These are phyloP conservation scores for Bruguiera sexangula DNA, from an alignment of 345 rosid species.

Conservation along the genomic window DNA sequence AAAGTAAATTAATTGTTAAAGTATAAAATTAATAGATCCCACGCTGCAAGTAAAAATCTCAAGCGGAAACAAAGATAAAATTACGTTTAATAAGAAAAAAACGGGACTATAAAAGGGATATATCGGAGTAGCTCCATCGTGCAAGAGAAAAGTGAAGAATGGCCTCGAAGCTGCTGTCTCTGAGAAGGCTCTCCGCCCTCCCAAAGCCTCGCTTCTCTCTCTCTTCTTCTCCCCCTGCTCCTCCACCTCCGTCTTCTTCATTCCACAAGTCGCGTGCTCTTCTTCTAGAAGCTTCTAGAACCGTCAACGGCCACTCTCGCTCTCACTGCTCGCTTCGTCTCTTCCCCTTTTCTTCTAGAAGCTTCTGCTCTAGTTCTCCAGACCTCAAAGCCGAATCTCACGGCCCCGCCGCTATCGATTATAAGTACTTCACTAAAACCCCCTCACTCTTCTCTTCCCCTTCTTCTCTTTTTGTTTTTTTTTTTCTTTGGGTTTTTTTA, in stretches of 20 bases:
- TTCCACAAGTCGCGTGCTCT: not conserved
- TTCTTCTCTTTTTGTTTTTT: not conserved
- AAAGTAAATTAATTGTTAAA: too few relatives aligned
- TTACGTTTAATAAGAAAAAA: too few relatives aligned
- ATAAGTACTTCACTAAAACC: slow-evolving; percentile 30
- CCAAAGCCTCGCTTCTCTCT: not conserved
- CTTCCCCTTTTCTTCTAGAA: slow-evolving; percentile 25
- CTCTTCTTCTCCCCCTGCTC: not conserved
- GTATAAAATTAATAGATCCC: too few relatives aligned
- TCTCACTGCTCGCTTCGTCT: not conserved
- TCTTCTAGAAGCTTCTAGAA: slow-evolving; percentile 1
- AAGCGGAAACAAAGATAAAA: too few relatives aligned
- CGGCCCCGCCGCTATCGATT: slow-evolving; percentile 53
- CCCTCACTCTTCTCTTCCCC: not conserved
- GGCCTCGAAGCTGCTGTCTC: slow-evolving; percentile 5
- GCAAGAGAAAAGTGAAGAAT: not conserved
- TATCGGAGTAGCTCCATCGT: not conserved
- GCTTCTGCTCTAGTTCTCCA: slow-evolving; percentile 44
- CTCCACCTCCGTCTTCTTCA: not conserved
- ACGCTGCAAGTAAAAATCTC: too few relatives aligned
- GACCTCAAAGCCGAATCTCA: slow-evolving; percentile 24
- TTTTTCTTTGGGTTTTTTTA: not conserved
- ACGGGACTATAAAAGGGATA: too few relatives aligned
- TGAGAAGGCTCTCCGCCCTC: not conserved
- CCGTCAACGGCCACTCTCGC: not conserved